Conservation (phyloP, 163 green algal species). For the Volvox carteri region DNA sequence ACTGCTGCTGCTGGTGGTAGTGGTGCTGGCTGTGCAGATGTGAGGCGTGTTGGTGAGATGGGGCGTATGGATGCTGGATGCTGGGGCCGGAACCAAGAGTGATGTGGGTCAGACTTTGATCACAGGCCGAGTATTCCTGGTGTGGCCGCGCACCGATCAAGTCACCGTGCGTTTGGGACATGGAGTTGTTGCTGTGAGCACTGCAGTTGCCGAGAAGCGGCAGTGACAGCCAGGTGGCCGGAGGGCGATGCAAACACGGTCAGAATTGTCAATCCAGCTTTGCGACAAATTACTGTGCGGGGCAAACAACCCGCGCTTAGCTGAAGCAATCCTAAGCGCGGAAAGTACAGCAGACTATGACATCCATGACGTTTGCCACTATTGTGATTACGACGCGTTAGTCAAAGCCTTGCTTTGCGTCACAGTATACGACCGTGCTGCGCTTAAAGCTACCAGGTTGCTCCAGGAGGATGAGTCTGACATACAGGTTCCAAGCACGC, state of each 20-base stretch:
- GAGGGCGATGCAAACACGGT: not conserved
- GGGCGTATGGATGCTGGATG: conserved; percentile 11
- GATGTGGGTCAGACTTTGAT: conserved; percentile 41
- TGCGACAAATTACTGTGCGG: no score
- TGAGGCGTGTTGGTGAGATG: not conserved
- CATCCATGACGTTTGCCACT: no score
- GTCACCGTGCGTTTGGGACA: conserved; percentile 42
- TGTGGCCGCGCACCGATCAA: conserved; percentile 11
- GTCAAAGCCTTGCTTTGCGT: no score
- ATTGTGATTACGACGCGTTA: no score
- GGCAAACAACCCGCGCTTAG: no score
- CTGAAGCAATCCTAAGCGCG: no score
- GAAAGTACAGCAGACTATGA: no score
- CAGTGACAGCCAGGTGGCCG: not conserved
- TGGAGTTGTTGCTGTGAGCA: conserved; percentile 1
- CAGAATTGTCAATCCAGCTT: not conserved
- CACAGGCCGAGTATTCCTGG: conserved; percentile 34
- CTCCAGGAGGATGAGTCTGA: no score
- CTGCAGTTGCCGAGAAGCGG: not conserved
- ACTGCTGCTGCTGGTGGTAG: not conserved
- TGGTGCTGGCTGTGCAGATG: not conserved
- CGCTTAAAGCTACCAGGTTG: no score
- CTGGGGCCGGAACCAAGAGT: conserved; percentile 3
- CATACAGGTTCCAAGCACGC: no score
- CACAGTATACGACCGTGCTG: no score